Base-by-base conservation (phyloP, 148 eudicot species). In the Bassia scoparia region DNA sequence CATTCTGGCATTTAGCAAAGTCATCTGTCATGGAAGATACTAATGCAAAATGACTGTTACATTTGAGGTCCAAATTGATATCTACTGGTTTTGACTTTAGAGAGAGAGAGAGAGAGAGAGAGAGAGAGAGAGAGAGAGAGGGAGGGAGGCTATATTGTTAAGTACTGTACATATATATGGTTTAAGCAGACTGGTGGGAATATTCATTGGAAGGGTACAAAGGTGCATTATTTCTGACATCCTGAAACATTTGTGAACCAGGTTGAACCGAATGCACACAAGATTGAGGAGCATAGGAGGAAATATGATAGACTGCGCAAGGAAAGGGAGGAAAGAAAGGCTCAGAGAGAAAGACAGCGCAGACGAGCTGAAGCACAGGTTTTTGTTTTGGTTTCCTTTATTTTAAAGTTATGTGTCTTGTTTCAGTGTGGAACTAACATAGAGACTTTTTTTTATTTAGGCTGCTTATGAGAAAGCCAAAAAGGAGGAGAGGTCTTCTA, bases 391-490 rank as follows among this genome's bases (percentile, higher is more conserved):
- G 58, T 34, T 29, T 60, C 26, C 54, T 34, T 31, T 61, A 17
- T 7, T 16, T 34, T 3, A 12, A 65, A 35, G 55, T 49, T 70
- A 37, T 20, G 61, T 65, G 14, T 46, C 29, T 18, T 7, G 0
- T 74, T 55, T 48, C 33, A 11, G n/a, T 8, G 0, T 74, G 59
- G 33, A 27, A n/a, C 72, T 80, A 33, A 48, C 62, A 59, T 59
- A 34, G 9, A 41, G 43, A 23, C 59, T 30, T 63, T 74, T 21
- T 62, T 21, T 29, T 70, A 15, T 20, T 3, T 59, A 94, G 98
- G 98, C 97, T 84, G 97, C 91, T 44, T 94, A 94, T 83, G 96
- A 94, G 71, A 91, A 91, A 85, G 96, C 93, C 55, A 94, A 94
- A 86, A 84, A 82, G 82, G 77, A 82, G 67, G 98, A 90, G 68